Base-by-base conservation (phyloP, 2,329 filamentous ascomycete species). In the Penicillium hordei region DNA sequence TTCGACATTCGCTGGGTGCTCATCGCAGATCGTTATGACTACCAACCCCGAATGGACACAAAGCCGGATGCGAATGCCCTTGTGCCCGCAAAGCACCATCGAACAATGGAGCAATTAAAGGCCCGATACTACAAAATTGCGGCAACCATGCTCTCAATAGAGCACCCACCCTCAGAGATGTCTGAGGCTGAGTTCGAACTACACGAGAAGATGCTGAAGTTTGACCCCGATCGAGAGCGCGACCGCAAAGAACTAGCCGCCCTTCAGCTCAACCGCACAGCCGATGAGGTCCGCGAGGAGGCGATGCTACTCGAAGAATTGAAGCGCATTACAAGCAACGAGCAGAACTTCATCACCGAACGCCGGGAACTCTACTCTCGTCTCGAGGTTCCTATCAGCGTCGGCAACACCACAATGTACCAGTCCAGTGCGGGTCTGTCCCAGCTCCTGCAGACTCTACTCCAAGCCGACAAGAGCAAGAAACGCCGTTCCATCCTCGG, bases 1-100 rank as follows among this genome's bases (percentile, higher is more conserved):
- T 96, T 87, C 70, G 91, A 96, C 70, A 82, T 96, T 59, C 88
- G 94, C 65, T 99, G 94, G 92, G 84, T 93, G 4, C 75, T 97
- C 17, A 90, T 99, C 59, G 91, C 89, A 81, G 94, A 99, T 74
- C 89, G 93, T 57, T 99, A 97, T 77, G 90, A 96, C 53, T 96
- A 71, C 56, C 71, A 76, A 59, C 68, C 71, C 2, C 69, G 66
- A 19, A 60, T 69, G 21, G 66, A 72, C 23, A 58, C 63, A 10
- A 68, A 73, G 50, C 59, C 64, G 12, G 68, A 71, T 45, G 59
- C 66, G 34, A 72, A 65, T 25, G 73, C 73, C 19, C 65, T 76
- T 25, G 72, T 75, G 7, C 65, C 75, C 2, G 69, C 71, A 21
- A 75, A 72, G 58, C 80, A 81, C 56, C 73, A 76, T 8, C 86